Percentiles rank a stretch among this genome's conserved stretches.
phyloP scores from a whole-genome alignment of 2,329 filamentous ascomycete genomes.

The Tympanopsis confertula region DNA sequence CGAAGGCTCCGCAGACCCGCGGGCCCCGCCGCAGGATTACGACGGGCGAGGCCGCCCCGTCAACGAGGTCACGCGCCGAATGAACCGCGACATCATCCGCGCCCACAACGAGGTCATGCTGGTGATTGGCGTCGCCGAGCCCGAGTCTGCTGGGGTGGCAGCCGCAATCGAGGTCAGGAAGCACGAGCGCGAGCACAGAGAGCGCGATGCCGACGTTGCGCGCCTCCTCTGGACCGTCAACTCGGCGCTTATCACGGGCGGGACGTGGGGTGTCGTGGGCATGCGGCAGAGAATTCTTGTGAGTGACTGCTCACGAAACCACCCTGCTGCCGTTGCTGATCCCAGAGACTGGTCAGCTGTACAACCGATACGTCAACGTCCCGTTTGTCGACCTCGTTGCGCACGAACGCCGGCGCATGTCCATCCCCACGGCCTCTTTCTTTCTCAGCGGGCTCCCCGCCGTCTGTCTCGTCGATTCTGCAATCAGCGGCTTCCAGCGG shows the following conservation, averaged over 20 bases:
- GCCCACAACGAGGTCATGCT: slow-evolving; percentile 54
- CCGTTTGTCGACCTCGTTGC: background rate
- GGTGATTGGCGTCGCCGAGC: slow-evolving; percentile 49
- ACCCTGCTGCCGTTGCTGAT: background rate
- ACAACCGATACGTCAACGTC: slow-evolving; percentile 33
- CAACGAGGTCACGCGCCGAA: slow-evolving; percentile 39
- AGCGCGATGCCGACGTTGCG: slow-evolving; percentile 35
- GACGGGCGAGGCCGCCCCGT: slow-evolving; percentile 43
- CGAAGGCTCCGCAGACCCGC: slow-evolving; percentile 27
- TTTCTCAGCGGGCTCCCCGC: background rate
- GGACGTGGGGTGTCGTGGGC: slow-evolving; percentile 38
- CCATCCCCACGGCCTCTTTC: slow-evolving; percentile 24
- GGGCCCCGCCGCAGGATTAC: slow-evolving; percentile 33
- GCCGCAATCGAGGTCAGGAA: slow-evolving; percentile 22
- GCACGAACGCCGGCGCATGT: background rate
- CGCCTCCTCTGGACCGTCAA: slow-evolving; percentile 19
- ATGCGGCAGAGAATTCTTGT: slow-evolving; percentile 43
- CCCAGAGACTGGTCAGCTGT: slow-evolving; percentile 25
- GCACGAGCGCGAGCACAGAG: slow-evolving; percentile 27
- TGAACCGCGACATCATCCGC: slow-evolving; percentile 44
- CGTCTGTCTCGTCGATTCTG: too few species aligned
- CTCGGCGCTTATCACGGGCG: slow-evolving; percentile 25
- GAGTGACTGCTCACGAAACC: slow-evolving; percentile 5
- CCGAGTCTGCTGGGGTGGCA: slow-evolving; percentile 30
- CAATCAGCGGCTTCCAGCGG: too few species aligned